Percentiles rank a stretch among this genome's conserved stretches.
Evolutionary conservation across 768 basidiomycete species (phyloP).

Genomic region (Hypholoma fasciculare): DNA sequence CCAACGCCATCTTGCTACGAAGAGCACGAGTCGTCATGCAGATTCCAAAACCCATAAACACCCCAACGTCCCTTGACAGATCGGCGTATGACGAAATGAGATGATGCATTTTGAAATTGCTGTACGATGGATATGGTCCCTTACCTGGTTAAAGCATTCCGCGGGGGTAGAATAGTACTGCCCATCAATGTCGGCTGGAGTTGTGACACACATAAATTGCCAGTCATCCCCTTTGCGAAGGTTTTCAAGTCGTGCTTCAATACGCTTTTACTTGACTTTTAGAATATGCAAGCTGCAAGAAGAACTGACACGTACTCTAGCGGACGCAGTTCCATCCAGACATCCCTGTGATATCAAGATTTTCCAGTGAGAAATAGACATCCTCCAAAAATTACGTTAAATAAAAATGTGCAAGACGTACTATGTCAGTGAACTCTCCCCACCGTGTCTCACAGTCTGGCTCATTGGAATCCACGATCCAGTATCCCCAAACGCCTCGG

Average conservation of each 20-base stretch:
- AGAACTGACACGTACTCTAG: constrained; percentile 10
- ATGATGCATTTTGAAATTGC: neutral
- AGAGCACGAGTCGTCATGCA: neutral
- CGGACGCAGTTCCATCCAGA: neutral
- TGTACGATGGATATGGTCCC: neutral
- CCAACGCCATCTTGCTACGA: no score
- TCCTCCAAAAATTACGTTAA: neutral
- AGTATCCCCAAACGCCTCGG: constrained; percentile 28
- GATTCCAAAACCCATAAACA: neutral
- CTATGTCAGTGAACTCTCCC: constrained; percentile 26
- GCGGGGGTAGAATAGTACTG: constrained; percentile 21
- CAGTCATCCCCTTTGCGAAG: constrained; percentile 25
- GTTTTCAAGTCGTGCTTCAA: constrained; percentile 24
- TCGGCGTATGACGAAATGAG: neutral
- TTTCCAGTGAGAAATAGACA: neutral
- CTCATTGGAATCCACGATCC: constrained; percentile 27
- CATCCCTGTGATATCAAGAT: constrained; percentile 16
- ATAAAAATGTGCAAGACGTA: constrained; percentile 2
- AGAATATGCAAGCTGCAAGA: neutral
- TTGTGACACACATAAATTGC: constrained; percentile 32
- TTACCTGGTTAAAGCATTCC: constrained; percentile 21
- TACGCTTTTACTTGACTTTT: constrained; percentile 12
- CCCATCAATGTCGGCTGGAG: constrained; percentile 27
- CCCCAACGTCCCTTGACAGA: neutral
- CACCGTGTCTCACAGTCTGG: constrained; percentile 26